Base-by-base conservation (phyloP, 108 stramenopile species). In the Skeletonema grethae region DNA sequence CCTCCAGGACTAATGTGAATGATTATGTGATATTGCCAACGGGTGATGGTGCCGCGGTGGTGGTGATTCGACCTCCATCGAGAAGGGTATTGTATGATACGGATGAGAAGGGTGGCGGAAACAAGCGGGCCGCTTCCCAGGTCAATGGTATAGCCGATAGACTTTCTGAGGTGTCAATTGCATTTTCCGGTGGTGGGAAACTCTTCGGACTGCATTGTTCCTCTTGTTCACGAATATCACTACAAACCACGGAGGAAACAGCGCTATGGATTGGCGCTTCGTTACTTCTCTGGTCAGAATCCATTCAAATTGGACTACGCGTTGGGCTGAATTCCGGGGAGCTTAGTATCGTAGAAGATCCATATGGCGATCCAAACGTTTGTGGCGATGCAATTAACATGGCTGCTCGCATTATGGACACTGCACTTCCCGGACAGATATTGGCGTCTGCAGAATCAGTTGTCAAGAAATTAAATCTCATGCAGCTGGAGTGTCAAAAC, bases 361-460 rank as follows among this genome's bases (percentile, higher is more conserved):
- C 67, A 8, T 77, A 77, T 22, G 76, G 76, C 5, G 76, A 71
- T 64, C 70, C 76, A 7, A 69, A 67, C 16, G 76, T 77, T 9
- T 67, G 65, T 35, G 76, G 76, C 1, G 76, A 77, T 46, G 65
- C 76, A 16, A 77, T 77, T n/a, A 69, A 77, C 25, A 57, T 77
- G 69, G 67, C 67, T 1, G 41, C 59, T 12, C 62, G 76, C 13
- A 77, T 77, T 10, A 69, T 67, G 67, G 76, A 77, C 43, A 72
- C 70, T 11, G 76, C 76, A 3, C 24, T 30, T 38, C 55, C 70
- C 18, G 67, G 65, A 15, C 76, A 77, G 55, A 77, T 77, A 45
- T 16, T 77, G 28, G 70, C 69, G 30, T 63, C 70, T 38, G 55
- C 76, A 1, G 18, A 32, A 20, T 28, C 55, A 1, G 76, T 77